Evolutionary conservation across 768 basidiomycete species (phyloP).

Genomic region (Rhodotorula toruloides): DNA sequence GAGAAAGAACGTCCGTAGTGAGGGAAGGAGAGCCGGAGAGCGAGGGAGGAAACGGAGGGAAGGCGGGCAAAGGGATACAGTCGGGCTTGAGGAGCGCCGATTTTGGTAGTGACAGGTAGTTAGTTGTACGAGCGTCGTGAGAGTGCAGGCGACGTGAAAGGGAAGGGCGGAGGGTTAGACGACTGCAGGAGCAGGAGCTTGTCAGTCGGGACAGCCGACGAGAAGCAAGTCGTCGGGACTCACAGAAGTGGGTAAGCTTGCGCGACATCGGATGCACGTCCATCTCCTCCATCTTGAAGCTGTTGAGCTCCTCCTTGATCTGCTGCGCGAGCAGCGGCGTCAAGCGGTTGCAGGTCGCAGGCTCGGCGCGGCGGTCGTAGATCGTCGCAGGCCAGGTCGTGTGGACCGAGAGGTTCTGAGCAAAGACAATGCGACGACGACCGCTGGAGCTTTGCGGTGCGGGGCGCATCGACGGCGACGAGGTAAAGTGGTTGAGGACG

Average conservation of each 20-base stretch:
- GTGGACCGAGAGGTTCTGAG: slow-evolving; percentile 86
- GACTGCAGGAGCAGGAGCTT: too few relatives aligned
- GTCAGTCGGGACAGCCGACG: too few relatives aligned
- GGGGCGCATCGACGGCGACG: slow-evolving; percentile 65
- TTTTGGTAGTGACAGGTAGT: too few relatives aligned
- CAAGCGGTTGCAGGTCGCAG: slow-evolving; percentile 91
- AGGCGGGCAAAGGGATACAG: too few relatives aligned
- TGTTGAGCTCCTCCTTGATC: slow-evolving; percentile 97
- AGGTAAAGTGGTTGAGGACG: slow-evolving; percentile 57
- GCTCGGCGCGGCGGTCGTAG: slow-evolving; percentile 92
- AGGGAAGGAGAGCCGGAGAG: too few relatives aligned
- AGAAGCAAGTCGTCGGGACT: background rate
- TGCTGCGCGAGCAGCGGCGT: slow-evolving; percentile 91
- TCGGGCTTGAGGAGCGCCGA: too few relatives aligned
- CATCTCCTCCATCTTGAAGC: slow-evolving; percentile 99
- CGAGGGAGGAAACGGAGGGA: too few relatives aligned
- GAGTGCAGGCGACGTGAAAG: too few relatives aligned
- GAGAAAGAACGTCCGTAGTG: too few relatives aligned
- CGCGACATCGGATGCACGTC: slow-evolving; percentile 70
- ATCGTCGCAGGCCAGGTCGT: slow-evolving; percentile 88
- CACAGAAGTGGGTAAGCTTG: slow-evolving; percentile 38
- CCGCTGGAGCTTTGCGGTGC: slow-evolving; percentile 53
- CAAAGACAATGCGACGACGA: slow-evolving; percentile 72
- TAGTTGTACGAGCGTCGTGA: too few relatives aligned
- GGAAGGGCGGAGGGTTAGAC: too few relatives aligned